Evolutionary conservation across 2,329 filamentous ascomycete species (phyloP), one percentile per base, ranked within the genome.

Genomic region (Didymella lethalis): DNA sequence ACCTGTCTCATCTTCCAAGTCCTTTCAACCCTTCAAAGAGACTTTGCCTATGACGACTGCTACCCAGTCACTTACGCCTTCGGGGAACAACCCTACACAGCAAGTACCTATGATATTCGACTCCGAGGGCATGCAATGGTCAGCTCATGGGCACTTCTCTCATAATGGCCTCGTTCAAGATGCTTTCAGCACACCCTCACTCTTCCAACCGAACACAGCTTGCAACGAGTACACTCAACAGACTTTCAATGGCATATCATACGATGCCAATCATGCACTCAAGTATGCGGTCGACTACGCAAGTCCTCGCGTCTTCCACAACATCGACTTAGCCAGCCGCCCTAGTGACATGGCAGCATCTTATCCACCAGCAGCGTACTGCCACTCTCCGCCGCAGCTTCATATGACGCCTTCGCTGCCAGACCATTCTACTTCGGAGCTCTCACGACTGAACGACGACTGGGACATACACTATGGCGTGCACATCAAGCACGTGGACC

Each of bases 311-410:
- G 67, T 65, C 16, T 73, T 69, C 54, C 53, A 55, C 36, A 64
- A 43, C 18, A 38, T 61, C 14, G 63, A 64, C 11, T 38, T 71
- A 14, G 51, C 48, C 32, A 59, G 63, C 20, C 31, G 70, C 31
- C 59, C 70, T 25, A 51, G 29, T n/a, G 48, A 61, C 48, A 50
- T 52, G 20, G 48, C 54, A 28, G 57, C 70, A 6, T 67, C 71
- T 3, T 73, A 73, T 48, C 74, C 75, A 2, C 74, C 75, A 12
- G 63, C 66, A 7, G 66, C 68, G 16, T 77, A 75, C 43, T 69
- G 72, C 18, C 64, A 75, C 23, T 65, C 73, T 18, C 73, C 73
- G 12, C 72, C 61, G 10, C 63, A 64, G 18, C 53, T 64, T 4
- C 63, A 66, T 23, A 69, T 71, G 34, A 46, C 58, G 2, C 58